Base-by-base conservation (phyloP, 2,329 filamentous ascomycete species). In the Diaporthe citri region DNA sequence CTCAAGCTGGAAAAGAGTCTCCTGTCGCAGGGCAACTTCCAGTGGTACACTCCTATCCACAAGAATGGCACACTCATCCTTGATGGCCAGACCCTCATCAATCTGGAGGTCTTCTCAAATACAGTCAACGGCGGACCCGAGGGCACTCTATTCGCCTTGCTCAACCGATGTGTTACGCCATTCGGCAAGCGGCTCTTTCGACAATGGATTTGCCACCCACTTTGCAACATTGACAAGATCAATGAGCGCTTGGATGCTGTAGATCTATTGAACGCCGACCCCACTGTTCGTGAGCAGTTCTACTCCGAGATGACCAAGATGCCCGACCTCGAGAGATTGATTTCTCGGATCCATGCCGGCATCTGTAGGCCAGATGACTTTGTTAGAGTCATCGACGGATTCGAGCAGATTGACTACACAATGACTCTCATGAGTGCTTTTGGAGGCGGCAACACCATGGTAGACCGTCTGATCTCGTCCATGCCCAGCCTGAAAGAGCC, bases 361-460 rank as follows among this genome's bases (percentile, higher is more conserved):
- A 92, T 92, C n/a, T 98, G 96, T 85, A 95, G 92, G 80, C 91
- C 95, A 0, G 94, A 97, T 74, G 97, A 99, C 82, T 99, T 99
- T 82, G 92, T 98, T 60, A 94, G 93, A 64, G 96, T 98, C 0
- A 88, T 99, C 0, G 96, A 98, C 83, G 97, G 97, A 0, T 99
- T 98, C 79, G 97, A 98, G 85, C 96, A 98, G 84, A 98, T 99
- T 60, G 95, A 98, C 77, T 97, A 98, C 82, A 97, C 96, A 0
- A 95, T 98, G 89, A 90, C 91, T 70, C 88, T 98, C 31, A 89
- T 98, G 1, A 88, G 90, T 62, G 89, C 92, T 12, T 94, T 94
- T 79, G 91, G 93, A 71, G 90, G 92, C n/a, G 94, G 93, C 3
- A 93, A 95, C 67, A 94, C 95, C 3, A 89, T 98, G 3, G 93